Conservation (phyloP, 805 yeast genomes). For the Candida mattraensis region DNA sequence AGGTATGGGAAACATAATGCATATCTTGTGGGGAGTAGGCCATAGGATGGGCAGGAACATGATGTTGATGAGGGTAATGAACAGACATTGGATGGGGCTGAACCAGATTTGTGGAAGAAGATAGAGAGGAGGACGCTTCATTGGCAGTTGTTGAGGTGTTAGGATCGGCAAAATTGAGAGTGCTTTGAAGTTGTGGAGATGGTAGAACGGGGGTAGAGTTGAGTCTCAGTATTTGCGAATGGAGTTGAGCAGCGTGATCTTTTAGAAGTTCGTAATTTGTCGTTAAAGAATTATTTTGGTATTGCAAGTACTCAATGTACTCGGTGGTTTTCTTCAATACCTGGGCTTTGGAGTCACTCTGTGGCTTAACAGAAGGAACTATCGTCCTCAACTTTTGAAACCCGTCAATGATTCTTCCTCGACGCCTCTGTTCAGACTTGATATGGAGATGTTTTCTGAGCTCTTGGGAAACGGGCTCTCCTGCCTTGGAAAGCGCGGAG, state of each 20-base stretch:
- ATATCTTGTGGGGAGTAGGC: no score
- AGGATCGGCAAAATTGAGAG: no score
- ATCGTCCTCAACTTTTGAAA: slow-evolving; percentile 38
- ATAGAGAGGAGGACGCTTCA: slow-evolving; percentile 1
- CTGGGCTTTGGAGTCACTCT: slow-evolving; percentile 46
- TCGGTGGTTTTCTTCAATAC: slow-evolving; percentile 43
- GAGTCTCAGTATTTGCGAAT: slow-evolving; percentile 15
- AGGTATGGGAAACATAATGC: no score
- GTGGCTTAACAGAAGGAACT: slow-evolving; percentile 41
- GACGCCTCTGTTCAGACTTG: slow-evolving; percentile 45
- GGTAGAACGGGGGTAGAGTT: slow-evolving; percentile 16
- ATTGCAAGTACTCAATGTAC: slow-evolving; percentile 40
- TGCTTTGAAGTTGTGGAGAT: slow-evolving; percentile 10
- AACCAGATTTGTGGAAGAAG: no score
- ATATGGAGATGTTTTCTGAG: slow-evolving; percentile 40
- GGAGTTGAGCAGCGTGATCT: slow-evolving; percentile 22
- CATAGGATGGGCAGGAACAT: no score
- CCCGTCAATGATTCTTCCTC: slow-evolving; percentile 48
- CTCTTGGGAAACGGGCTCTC: slow-evolving; percentile 20
- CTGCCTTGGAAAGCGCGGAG: no score
- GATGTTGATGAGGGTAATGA: no score
- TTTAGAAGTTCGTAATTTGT: slow-evolving; percentile 21
- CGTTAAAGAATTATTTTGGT: slow-evolving; percentile 25
- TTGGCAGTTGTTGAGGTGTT: no score
- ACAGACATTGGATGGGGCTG: no score